Base-by-base conservation (phyloP, 352 stramenopile genomes). In the Phytophthora cactorum region DNA sequence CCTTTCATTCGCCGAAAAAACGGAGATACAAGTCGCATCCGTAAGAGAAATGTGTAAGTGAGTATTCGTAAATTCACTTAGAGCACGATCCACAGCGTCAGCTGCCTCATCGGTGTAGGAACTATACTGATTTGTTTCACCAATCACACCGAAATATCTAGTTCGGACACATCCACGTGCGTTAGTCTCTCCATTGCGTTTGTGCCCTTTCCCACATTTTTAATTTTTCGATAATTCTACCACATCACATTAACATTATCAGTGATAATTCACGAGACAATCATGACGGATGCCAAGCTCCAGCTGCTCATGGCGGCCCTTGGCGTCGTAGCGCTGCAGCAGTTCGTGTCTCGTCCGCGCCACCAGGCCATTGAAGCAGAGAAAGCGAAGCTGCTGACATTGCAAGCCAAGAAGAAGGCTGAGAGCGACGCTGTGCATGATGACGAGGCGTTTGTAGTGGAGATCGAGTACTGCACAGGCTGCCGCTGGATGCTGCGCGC, bases 381-480 rank as follows among this genome's bases (percentile, higher is more conserved):
- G 32, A 51, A 65, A 44, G 1, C 5, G 34, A 64, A 73, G 52
- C 56, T 63, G 15, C 50, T 66, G 54, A 22, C 68, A 22, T 12
- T 9, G 1, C 47, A 63, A 31, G 29, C 49, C 5, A 51, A 36
- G 11, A 49, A 50, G 10, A 50, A 68, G 4, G 5, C 34, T 27
- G 10, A 22, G 34, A 27, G 51, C 17, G 22, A n/a, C 3, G 27
- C 45, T n/a, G 15, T 36, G 0, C 14, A 54, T 38, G 66, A 65
- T 36, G 62, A 47, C 7, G 66, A 81, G 53, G 65, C 66, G 8
- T 92, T 75, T 52, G 73, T 88, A 15, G 81, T 95, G n/a, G 84
- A 95, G 72, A 98, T 98, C 59, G 81, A 92, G 59, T 98, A 98
- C 75, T 98, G 93, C 68, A 95, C 86, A 12, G 88, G 89, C 44